Percentiles rank a stretch among this genome's conserved stretches.
These are phyloP conservation scores for Aspergillus bridgeri DNA, from an alignment of 495 filamentous ascomycete species.

Conservation along the genomic window DNA sequence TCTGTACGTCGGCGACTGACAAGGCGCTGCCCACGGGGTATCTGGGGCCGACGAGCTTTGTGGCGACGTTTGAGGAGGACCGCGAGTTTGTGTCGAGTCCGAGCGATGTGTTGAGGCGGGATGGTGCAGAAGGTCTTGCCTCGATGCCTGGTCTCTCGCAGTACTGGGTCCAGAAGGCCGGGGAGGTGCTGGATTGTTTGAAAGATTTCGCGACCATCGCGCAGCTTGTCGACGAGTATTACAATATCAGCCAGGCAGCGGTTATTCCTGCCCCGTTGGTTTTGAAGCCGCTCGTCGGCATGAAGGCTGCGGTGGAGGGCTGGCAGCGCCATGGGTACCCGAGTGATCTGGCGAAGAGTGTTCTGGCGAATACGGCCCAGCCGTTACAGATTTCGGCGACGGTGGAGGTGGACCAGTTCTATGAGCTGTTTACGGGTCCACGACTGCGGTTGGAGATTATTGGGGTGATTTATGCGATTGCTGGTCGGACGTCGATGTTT, in stretches of 20 bases:
- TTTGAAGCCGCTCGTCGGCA: conserved; percentile 16
- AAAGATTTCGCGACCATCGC: conserved; percentile 21
- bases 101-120: neutral
- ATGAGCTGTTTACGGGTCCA: conserved; percentile 22
- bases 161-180: conserved; percentile 26
- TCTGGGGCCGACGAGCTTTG: conserved; percentile 32
- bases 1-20: conserved; percentile 1
- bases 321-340: neutral
- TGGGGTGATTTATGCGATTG: conserved; percentile 25
- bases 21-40: conserved; percentile 25
- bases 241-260: conserved; percentile 22
- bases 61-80: conserved; percentile 22
- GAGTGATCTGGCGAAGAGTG: conserved; percentile 1
- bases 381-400: conserved; percentile 17
- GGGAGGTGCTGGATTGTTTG: conserved; percentile 18
- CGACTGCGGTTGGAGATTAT: conserved; percentile 31
- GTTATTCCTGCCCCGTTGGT: conserved; percentile 25
- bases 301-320: conserved; percentile 15
- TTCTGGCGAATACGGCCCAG: conserved; percentile 28
- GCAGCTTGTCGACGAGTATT: conserved; percentile 25
- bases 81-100: conserved; percentile 15
- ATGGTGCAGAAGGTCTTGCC: neutral
- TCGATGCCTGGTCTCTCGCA: conserved; percentile 15
- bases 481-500: conserved; percentile 25
- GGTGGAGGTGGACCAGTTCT: conserved; percentile 19